A percentile compares a stretch with the other conserved stretches of the same genome.
Evolutionary conservation across 495 filamentous ascomycete species (phyloP).

Genomic region (Durotheca rogersii): DNA sequence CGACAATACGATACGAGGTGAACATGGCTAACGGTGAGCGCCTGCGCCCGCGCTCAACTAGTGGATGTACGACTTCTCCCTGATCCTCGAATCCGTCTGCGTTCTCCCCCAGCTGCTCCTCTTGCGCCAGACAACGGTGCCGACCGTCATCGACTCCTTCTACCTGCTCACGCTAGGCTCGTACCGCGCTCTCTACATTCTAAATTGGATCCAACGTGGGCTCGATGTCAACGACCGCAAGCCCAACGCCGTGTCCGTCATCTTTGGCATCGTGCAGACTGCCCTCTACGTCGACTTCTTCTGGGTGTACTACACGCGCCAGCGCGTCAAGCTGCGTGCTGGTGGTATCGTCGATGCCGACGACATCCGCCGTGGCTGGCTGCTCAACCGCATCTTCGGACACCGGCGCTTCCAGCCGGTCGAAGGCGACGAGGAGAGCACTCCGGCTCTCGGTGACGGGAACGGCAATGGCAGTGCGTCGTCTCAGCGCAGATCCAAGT

Average conservation of each 20-base stretch:
- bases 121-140: conserved; percentile 89
- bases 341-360: conserved; percentile 93
- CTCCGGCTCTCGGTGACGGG: conserved; percentile 43
- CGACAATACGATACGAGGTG: too few relatives aligned
- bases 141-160: conserved; percentile 93
- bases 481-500: conserved; percentile 50
- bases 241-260: conserved; percentile 69
- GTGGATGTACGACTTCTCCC: conserved; percentile 80
- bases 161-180: conserved; percentile 87
- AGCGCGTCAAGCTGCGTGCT: conserved; percentile 88
- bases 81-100: conserved; percentile 86
- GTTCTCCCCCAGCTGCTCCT: conserved; percentile 89
- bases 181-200: conserved; percentile 86
- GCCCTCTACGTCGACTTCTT: conserved; percentile 91
- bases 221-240: conserved; percentile 55
- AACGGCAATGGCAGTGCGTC: conserved; percentile 23
- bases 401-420: conserved; percentile 43
- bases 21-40: too few relatives aligned
- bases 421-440: conserved; percentile 50
- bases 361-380: conserved; percentile 79
- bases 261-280: conserved; percentile 90
- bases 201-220: conserved; percentile 83
- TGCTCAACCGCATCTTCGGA: conserved; percentile 59
- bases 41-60: conserved; percentile 35
- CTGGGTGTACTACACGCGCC: conserved; percentile 93